These are phyloP conservation scores for Mortierella sp. DNA, from an alignment of 371 early-diverging fungal genomes.

Conservation along the genomic window DNA sequence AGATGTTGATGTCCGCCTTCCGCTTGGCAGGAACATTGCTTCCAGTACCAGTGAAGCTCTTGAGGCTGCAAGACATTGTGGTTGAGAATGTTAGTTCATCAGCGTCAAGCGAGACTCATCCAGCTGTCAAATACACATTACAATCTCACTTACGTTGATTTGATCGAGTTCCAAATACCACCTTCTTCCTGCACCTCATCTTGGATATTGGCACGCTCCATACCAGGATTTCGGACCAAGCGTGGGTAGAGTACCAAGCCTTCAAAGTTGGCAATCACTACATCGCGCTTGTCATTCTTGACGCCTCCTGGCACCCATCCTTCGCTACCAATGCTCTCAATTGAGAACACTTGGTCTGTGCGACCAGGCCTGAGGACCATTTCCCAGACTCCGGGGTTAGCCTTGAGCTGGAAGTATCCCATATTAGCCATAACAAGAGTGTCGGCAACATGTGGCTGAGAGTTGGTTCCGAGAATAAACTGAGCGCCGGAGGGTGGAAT, in stretches of 20 bases:
- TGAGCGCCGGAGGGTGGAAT: slow-evolving; percentile 91
- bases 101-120: background rate
- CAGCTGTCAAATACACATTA: too few relatives aligned
- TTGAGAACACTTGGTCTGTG: slow-evolving; percentile 78
- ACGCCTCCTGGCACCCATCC: slow-evolving; percentile 63
- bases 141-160: slow-evolving; percentile 55
- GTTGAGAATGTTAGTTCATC: background rate
- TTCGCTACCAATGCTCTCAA: slow-evolving; percentile 72
- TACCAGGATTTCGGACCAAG: slow-evolving; percentile 83
- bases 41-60: slow-evolving; percentile 19
- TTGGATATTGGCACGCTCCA: slow-evolving; percentile 80
- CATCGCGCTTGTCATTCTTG: slow-evolving; percentile 54
- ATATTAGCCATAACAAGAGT: slow-evolving; percentile 97
- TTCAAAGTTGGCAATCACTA: slow-evolving; percentile 80
- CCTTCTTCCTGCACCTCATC: slow-evolving; percentile 46
- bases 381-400: slow-evolving; percentile 89
- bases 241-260: slow-evolving; percentile 84
- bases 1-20: slow-evolving; percentile 87
- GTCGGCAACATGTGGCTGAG: slow-evolving; percentile 70
- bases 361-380: slow-evolving; percentile 85
- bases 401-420: slow-evolving; percentile 95
- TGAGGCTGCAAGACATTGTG: slow-evolving; percentile 24
- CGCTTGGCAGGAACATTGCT: slow-evolving; percentile 30
- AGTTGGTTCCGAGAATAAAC: slow-evolving; percentile 79
- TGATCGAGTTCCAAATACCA: slow-evolving; percentile 65